Evolutionary conservation across 805 yeast genomes (phyloP), one percentile per base, ranked within the genome.

Genomic region (Starmerella bacillaris): DNA sequence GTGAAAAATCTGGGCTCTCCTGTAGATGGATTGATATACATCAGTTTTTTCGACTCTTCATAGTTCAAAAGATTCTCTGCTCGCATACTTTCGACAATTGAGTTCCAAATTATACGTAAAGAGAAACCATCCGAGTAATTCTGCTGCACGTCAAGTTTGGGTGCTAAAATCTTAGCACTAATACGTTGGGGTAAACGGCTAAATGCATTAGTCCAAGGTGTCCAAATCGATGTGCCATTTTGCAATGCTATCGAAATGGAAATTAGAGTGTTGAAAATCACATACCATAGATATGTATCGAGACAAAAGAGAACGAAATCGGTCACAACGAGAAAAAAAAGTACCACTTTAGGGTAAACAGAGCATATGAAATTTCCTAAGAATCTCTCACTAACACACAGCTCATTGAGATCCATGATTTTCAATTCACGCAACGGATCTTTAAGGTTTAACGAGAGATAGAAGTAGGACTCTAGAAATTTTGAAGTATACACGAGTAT

Each of bases 271-370:
- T 74, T 78, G 70, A 86, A 76, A 27, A 79, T 63, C 38, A 79
- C 78, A 47, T 78, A 79, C 93, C 93, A 79, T 14, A 79, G 57
- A 46, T 79, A 79, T 0, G 92, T 78, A 46, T 79, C 93, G 37
- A 79, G 63, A 45, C 77, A 76, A 53, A 78, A 79, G 28, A 79
- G 56, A 0, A 74, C 64, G 43, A 76, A 54, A 50, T 78, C 84
- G 0, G 83, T 72, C 8, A 69, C 27, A 14, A 67, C 49, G 45
- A 78, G 61, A 39, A 76, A 55, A 0, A 50, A 49, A 14, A 79
- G 54, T 2, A 79, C 59, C 18, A 78, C 56, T 8, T 50, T 52
- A 1, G 89, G 68, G 35, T 76, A 84, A 27, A 56, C 48, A 8
- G 53, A 49, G 49, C 92, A 78, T 2, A 75, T 38, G 18, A 57